Conservation (phyloP, 2,329 filamentous ascomycete genomes). For the Magnaporthales sp. region DNA sequence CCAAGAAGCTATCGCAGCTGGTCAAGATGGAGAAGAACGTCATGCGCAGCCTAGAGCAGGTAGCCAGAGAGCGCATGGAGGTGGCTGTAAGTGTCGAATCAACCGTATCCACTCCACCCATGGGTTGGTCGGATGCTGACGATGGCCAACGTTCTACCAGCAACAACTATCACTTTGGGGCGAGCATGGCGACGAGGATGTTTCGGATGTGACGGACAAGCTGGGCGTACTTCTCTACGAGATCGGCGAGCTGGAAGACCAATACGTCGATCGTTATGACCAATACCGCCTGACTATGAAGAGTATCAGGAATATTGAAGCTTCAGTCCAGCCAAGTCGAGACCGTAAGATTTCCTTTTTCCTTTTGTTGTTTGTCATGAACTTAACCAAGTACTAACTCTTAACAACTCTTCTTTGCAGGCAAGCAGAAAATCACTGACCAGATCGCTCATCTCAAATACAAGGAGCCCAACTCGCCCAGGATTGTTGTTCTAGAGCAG, state of each 20-base stretch:
- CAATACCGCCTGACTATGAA: conserved; percentile 99
- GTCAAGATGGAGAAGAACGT: conserved; percentile 99
- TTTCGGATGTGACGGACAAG: conserved; percentile 98
- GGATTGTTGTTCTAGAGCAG: conserved; percentile 96
- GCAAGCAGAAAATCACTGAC: conserved; percentile 98
- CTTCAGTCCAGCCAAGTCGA: conserved; percentile 93
- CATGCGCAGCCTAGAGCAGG: conserved; percentile 95
- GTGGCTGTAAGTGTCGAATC: conserved; percentile 65
- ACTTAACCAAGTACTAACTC: conserved; percentile 13
- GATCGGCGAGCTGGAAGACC: conserved; percentile 95
- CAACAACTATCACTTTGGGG: conserved; percentile 99
- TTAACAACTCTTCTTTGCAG: conserved; percentile 30
- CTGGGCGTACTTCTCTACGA: conserved; percentile 96
- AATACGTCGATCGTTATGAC: conserved; percentile 97
- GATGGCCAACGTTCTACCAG: conserved; percentile 31
- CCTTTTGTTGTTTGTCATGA: background rate
- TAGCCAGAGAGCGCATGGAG: conserved; percentile 95
- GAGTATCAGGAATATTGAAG: conserved; percentile 98
- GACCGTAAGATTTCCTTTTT: conserved; percentile 60
- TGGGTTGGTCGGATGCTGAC: background rate
- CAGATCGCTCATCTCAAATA: conserved; percentile 98
- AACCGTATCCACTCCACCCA: background rate
- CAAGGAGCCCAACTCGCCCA: conserved; percentile 97
- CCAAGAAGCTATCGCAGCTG: conserved; percentile 94
- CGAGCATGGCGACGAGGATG: conserved; percentile 90